Evolutionary conservation across 306 rosid species (phyloP), one percentile per base, ranked within the genome.

Genomic region (Glycine latifolia): DNA sequence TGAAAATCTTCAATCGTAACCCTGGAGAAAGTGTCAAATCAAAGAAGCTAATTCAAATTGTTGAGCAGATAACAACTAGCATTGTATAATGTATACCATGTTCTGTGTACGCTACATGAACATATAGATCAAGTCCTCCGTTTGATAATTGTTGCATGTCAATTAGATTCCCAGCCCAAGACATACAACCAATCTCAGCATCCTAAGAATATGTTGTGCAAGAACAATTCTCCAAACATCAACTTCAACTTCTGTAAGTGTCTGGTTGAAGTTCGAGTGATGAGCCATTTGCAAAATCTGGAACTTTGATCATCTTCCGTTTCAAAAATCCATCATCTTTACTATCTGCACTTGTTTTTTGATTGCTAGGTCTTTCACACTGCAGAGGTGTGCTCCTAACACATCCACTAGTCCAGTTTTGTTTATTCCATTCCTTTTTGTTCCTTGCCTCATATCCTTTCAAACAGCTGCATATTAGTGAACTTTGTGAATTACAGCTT

Each of bases 381-480:
- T 73, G 47, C 77, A 91, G 49, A 1, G 72, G 71, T 10, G 39
- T 77, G 15, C 10, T 63, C 35, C 78, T 82, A 49, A 76, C 67
- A 26, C 85, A 76, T 12, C 82, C 85, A 31, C 49, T 58, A 3
- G 77, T 77, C 88, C 87, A 89, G 16, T 71, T 73, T 3, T 75
- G 50, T 0, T 1, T 39, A 4, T 76, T 53, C 91, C 92, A 89
- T 1, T 75, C 87, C 11, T 62, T 17, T 10, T 1, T 31, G 12
- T 81, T 79, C 44, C 63, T 86, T 2, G 90, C 85, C 12, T 37
- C 71, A 65, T 82, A 91, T 43, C 92, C 94, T 14, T 11, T 72
- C 52, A 86, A 75, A 69, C 91, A 91, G 8, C 70, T 69, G 35
- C 92, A 91, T 20, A 33, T 6, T 2, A 90, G 81, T 12, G 67